Base-by-base conservation (phyloP, 495 filamentous ascomycete species). In the Baudoinia panamericana region DNA sequence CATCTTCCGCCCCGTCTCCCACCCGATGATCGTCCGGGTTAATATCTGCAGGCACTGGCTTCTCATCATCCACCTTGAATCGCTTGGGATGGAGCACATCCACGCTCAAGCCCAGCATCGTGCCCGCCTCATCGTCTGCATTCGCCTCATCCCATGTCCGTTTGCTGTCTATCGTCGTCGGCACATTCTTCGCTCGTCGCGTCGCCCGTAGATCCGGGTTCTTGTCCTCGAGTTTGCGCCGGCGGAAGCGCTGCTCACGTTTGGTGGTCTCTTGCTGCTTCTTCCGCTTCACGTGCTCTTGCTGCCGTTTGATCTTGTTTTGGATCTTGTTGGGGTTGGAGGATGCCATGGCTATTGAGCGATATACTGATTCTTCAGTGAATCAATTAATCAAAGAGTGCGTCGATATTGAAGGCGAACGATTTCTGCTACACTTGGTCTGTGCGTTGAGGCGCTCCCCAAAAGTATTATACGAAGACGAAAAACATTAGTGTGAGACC, bases 111-210 rank as follows among this genome's bases (percentile, higher is more conserved):
- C 82, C 80, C 30, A 93, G 62, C 25, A 17, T 43, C 0, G 63
- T 66, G 18, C 43, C 52, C 44, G 57, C 60, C 40, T 50, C 61
- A 49, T 73, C 70, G 47, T 82, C 84, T 31, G 79, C 77, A 41
- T 82, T 81, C n/a, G 79, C 73, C 27, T 92, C 82, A 53, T 96
- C 90, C 88, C 87, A 97, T 36, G 83, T 74, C 55, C 90, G 65
- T 68, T 94, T 95, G 32, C 76, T 72, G 46, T 96, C 90, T 17
- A 95, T 71, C 2, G 84, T 94, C 27, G 74, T 56, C 2, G 90
- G 84, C 27, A 86, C 67, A 63, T 95, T 96, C 48, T 69, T 71
- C 46, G 68, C 75, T 34, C 84, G 65, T 49, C 90, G 70, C 38
- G 78, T 71, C 38, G 71, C 72, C 36, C 73, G 71, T 35, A 93